These are phyloP conservation scores for Hemileia vastatrix DNA, from an alignment of 1,284 basidiomycete genomes.

Conservation along the genomic window DNA sequence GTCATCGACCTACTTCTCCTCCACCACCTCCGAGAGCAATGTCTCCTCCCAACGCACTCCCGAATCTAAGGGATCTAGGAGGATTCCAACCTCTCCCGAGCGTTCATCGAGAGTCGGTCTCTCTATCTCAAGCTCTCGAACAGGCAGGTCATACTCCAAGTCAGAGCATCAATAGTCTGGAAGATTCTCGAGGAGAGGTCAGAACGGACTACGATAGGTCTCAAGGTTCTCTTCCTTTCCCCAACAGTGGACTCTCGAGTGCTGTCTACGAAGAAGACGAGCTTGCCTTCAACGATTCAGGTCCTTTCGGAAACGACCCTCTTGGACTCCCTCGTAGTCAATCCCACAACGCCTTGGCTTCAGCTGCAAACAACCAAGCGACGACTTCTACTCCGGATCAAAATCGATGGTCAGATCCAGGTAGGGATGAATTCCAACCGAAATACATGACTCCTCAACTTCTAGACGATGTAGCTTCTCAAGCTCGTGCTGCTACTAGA, in stretches of 20 bases:
- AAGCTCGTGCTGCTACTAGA: slow-evolving; percentile 33
- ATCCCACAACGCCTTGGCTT: slow-evolving; percentile 5
- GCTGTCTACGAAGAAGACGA: not conserved
- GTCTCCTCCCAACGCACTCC: slow-evolving; percentile 28
- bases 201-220: not conserved
- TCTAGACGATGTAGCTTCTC: slow-evolving; percentile 34
- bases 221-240: not conserved
- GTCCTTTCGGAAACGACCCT: not conserved
- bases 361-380: not conserved
- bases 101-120: slow-evolving; percentile 24
- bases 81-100: slow-evolving; percentile 11
- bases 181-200: no score
- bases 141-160: slow-evolving; percentile 18
- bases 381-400: not conserved
- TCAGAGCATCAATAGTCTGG: not conserved
- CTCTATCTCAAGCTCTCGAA: slow-evolving; percentile 29
- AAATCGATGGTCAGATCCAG: slow-evolving; percentile 10
- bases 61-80: slow-evolving; percentile 30
- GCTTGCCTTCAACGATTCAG: not conserved
- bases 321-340: not conserved
- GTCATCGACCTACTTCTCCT: slow-evolving; percentile 36
- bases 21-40: slow-evolving; percentile 25
- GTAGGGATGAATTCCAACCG: slow-evolving; percentile 3
- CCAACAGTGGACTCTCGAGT: not conserved
- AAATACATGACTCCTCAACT: slow-evolving; percentile 19